Base-by-base conservation (phyloP, 345 rosid species). In the Cardamine occulta region DNA sequence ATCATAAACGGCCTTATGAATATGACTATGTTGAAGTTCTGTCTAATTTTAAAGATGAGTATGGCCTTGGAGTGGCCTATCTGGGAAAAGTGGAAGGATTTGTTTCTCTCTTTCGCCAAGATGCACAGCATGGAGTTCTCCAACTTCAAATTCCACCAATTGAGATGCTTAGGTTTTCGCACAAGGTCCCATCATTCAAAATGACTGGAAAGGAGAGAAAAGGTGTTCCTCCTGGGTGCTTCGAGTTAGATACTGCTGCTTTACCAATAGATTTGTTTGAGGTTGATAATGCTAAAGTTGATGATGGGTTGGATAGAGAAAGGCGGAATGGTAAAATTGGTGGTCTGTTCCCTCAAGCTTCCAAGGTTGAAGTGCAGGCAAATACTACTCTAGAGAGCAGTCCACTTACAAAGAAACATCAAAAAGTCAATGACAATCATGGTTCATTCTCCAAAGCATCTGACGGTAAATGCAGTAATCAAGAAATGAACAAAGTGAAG, bases 191-290 rank as follows among this genome's bases (percentile, higher is more conserved):
- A 0, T 85, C 97, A 2, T 82, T 79, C 72, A 83, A 67, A 81
- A 80, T 92, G 93, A 82, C 88, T 47, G 97, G 97, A 61, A 78
- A 66, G 35, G 99, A 95, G 87, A 70, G 88, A 75, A 69, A 78
- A 63, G 93, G 87, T 79, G 88, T 89, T 31, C 97, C 93, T 66
- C 81, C 67, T 42, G 93, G 89, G 34, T 88, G 96, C 70, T 85
- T 86, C 35, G 99, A 95, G 76, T 80, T 91, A 18, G 97, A 95
- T 80, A 85, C 97, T 23, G 89, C 86, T 68, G 77, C 93, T 71
- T 74, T 93, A 72, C 97, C 91, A 60, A 73, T 42, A 52, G 45
- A 66, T 18, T 29, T 78, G 35, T 78, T 78, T 34, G 71, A 59
- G 60, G 74, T 68, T 58, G 14, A 66, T 66, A 40, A 45, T 51